phyloP scores from a whole-genome alignment of 331 rosid species.

The Acacia pycnantha region DNA sequence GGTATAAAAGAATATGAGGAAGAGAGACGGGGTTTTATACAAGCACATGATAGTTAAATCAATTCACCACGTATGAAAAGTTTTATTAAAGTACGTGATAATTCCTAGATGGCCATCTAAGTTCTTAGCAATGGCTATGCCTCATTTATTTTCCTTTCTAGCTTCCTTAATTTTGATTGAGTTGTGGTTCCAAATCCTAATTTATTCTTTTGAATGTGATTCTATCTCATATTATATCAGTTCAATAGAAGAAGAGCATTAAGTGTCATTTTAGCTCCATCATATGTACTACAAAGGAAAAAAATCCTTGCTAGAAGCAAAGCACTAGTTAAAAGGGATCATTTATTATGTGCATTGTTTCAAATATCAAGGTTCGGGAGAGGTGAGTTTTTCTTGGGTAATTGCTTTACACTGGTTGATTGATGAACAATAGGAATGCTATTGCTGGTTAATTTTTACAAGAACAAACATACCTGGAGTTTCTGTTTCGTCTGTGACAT shows the following conservation, averaged over 20 bases:
- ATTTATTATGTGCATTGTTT: neutral
- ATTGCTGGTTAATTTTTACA: constrained; percentile 25
- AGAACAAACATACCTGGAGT: constrained; percentile 30
- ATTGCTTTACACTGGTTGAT: neutral
- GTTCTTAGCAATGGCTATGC: neutral
- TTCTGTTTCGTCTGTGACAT: constrained; percentile 36
- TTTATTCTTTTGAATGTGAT: neutral
- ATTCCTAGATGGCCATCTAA: neutral
- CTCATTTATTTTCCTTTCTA: neutral
- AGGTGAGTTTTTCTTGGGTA: neutral
- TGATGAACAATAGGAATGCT: neutral
- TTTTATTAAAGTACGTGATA: neutral
- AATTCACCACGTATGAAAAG: neutral
- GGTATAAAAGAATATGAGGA: neutral
- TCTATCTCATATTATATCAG: neutral
- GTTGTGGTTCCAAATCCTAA: neutral
- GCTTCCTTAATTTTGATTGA: neutral
- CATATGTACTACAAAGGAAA: neutral
- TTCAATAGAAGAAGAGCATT: neutral
- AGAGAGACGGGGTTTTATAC: neutral
- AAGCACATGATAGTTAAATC: neutral
- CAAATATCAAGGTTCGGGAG: neutral
- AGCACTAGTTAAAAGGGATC: neutral
- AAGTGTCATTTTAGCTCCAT: neutral
- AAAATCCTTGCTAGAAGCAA: neutral